Evolutionary conservation across 1,284 basidiomycete genomes (phyloP), one percentile per base, ranked within the genome.

Genomic region (Thelephora terrestris): DNA sequence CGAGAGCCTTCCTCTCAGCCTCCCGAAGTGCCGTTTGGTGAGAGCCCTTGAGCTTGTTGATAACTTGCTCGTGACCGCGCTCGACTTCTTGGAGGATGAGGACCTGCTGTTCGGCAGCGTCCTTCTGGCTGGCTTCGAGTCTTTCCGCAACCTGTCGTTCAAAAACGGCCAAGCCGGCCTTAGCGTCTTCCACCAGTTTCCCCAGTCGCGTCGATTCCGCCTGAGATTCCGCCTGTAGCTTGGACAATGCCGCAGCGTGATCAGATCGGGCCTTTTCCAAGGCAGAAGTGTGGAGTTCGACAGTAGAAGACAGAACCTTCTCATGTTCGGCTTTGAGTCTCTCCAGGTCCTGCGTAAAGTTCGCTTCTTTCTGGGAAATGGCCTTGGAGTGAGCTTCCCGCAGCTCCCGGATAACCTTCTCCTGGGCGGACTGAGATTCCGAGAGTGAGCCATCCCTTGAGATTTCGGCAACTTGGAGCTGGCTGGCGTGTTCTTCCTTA

Each of bases 381-480:
- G 78, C 79, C n/a, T 78, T 69, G 2, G 72, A 63, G 53, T 88
- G 83, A 52, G 81, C 84, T 12, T 82, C 76, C 56, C 83, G 81
- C 18, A 88, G 69, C 37, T 75, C 74, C 50, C 77, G 68, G 46
- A 90, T 61, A 32, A 76, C 74, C 4, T 71, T 53, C 39, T 73
- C 71, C 48, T 79, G 76, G 43, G 84, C 69, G n/a, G 79, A 79
- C 59, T 87, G 71, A 2, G 83, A 83, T 58, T 86, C 80, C 3
- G 81, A 76, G 29, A 91, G 64, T 0, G 78, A 76, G 16, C 84
- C 84, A 54, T 87, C 75, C 29, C 78, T 76, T n/a, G 85, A 71
- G 47, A 85, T 79, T 59, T 90, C 84, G 0, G 74, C 68, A 70
- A 82, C 76, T 43, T 81, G 76, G 39, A 89, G 61, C 55, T 78